Evolutionary conservation across 306 rosid genomes (phyloP).

Genomic region (Cicer judaicum): DNA sequence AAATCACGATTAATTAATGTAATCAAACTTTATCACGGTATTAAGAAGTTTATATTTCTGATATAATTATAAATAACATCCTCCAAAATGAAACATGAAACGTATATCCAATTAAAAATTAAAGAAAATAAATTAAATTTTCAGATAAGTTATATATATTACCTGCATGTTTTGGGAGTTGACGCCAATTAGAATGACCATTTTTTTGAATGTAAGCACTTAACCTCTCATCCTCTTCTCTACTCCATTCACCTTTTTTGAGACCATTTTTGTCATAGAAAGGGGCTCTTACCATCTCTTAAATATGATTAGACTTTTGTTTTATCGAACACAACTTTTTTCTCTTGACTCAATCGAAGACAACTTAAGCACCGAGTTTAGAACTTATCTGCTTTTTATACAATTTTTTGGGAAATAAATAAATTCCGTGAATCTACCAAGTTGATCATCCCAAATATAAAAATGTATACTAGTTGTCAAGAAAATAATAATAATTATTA

Average conservation of each 20-base stretch:
- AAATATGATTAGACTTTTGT: background rate
- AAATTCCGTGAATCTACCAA: too few species aligned
- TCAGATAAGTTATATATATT: background rate
- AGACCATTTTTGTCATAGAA: conserved; percentile 66
- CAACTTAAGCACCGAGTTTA: background rate
- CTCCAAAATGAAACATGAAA: too few species aligned
- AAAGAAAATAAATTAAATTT: background rate
- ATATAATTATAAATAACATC: too few species aligned
- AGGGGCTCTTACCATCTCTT: conserved; percentile 72
- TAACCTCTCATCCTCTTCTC: conserved; percentile 69
- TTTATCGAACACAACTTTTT: conserved; percentile 6
- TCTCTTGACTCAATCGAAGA: too few species aligned
- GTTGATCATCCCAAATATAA: too few species aligned
- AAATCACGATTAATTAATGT: too few species aligned
- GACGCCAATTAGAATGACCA: conserved; percentile 79
- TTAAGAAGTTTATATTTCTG: too few species aligned
- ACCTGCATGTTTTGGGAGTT: conserved; percentile 72
- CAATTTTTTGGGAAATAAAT: background rate
- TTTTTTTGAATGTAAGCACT: conserved; percentile 53
- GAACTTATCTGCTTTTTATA: conserved; percentile 3
- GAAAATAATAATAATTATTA: too few species aligned
- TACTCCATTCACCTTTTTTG: conserved; percentile 82
- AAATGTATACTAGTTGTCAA: too few species aligned
- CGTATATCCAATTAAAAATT: background rate
- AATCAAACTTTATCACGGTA: too few species aligned